These are phyloP conservation scores for Pseudogymnoascus sp. DNA, from an alignment of 2,329 filamentous ascomycete genomes.

Conservation along the genomic window DNA sequence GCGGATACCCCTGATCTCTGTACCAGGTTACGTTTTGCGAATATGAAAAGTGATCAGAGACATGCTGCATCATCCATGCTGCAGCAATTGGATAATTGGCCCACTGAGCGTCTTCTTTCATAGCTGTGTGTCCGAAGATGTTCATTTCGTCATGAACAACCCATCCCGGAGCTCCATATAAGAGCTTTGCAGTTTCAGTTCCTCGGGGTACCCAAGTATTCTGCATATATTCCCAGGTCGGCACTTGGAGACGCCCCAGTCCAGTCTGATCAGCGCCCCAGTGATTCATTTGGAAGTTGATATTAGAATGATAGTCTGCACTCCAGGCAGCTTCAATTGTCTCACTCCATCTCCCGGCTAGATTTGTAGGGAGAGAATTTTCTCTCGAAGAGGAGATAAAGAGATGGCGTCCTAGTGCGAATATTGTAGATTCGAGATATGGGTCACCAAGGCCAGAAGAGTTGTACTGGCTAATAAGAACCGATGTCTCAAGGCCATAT, in stretches of 20 bases:
- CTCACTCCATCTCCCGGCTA: slow-evolving; percentile 49
- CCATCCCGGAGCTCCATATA: slow-evolving; percentile 44
- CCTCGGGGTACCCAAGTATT: slow-evolving; percentile 47
- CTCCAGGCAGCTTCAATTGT: slow-evolving; percentile 40
- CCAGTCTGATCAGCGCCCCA: slow-evolving; percentile 48
- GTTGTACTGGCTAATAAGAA: slow-evolving; percentile 29
- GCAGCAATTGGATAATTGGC: slow-evolving; percentile 37
- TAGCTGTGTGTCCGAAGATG: slow-evolving; percentile 48
- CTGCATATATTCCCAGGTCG: slow-evolving; percentile 45
- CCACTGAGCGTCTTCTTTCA: slow-evolving; percentile 38
- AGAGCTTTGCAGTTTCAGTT: slow-evolving; percentile 41
- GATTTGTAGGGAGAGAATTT: slow-evolving; percentile 45
- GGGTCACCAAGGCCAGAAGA: slow-evolving; percentile 36
- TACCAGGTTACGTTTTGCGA: slow-evolving; percentile 41
- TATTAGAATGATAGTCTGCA: slow-evolving; percentile 49
- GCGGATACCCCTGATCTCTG: slow-evolving; percentile 39
- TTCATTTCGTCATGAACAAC: slow-evolving; percentile 50
- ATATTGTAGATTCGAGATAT: slow-evolving; percentile 44
- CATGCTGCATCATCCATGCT: slow-evolving; percentile 54
- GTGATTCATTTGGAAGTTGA: slow-evolving; percentile 56
- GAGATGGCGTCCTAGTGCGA: slow-evolving; percentile 45
- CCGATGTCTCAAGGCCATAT: slow-evolving; percentile 31
- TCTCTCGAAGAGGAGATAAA: slow-evolving; percentile 46
- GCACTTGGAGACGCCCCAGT: slow-evolving; percentile 36
- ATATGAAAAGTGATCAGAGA: slow-evolving; percentile 50